Conservation (phyloP, 164 flowering plant species). For the Houttuynia cordata region DNA sequence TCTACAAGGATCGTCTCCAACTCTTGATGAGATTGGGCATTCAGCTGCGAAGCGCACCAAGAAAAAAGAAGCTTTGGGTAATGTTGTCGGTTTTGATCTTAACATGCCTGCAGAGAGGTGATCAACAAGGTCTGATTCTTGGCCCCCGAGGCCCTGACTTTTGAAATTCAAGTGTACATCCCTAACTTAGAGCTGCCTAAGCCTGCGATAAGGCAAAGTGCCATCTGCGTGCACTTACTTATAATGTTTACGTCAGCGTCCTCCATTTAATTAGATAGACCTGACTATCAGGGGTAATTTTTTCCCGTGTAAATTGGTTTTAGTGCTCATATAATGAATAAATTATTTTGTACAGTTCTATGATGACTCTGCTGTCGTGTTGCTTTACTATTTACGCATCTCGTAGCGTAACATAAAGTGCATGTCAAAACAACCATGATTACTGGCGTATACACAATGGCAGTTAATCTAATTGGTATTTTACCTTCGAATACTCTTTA, state of each 20-base stretch:
- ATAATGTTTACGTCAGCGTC: too few relatives aligned
- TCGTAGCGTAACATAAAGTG: too few relatives aligned
- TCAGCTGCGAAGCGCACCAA: slow-evolving; percentile 21
- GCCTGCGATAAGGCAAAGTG: not conserved
- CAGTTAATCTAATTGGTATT: too few relatives aligned
- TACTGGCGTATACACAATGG: too few relatives aligned
- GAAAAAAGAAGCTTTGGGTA: not conserved
- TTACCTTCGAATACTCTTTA: too few relatives aligned
- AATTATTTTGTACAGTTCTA: too few relatives aligned
- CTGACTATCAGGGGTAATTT: not conserved
- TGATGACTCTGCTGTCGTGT: too few relatives aligned
- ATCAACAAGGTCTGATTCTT: slow-evolving; percentile 28
- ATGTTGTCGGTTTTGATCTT: slow-evolving; percentile 21
- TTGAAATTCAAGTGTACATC: slow-evolving; percentile 35
- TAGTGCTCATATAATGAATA: too few relatives aligned
- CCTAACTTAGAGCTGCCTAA: slow-evolving; percentile 23
- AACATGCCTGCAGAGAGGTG: slow-evolving; percentile 38
- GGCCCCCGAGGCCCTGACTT: not conserved
- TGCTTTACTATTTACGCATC: too few relatives aligned
- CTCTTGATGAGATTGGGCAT: slow-evolving; percentile 19
- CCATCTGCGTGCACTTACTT: too few relatives aligned
- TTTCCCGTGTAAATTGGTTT: not conserved
- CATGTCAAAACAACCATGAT: too few relatives aligned
- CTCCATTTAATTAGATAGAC: not conserved
- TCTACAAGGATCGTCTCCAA: slow-evolving; percentile 6